Evolutionary conservation across 441 rosid genomes (phyloP).

Genomic region (Populus trichocarpa): DNA sequence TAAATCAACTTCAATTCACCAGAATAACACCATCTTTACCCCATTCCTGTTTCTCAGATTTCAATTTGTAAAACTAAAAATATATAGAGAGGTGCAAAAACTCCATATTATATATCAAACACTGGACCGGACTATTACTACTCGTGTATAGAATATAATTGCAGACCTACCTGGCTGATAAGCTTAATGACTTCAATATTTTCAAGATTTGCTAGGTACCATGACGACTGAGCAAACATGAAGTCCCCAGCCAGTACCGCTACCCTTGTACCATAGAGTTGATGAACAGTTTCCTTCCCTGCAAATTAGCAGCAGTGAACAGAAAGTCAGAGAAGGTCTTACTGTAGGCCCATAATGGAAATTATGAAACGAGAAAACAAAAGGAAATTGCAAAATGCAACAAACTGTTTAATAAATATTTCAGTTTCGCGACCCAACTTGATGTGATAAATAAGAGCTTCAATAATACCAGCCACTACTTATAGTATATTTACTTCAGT

Average conservation of each 20-base stretch:
- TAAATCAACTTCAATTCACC: background rate
- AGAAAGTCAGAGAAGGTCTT: background rate
- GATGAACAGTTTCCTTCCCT: constrained; percentile 90
- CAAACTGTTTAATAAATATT: background rate
- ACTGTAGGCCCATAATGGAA: background rate
- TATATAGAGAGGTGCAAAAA: background rate
- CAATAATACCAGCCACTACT: background rate
- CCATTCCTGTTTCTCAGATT: background rate
- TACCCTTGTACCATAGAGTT: constrained; percentile 79
- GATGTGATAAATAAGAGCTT: background rate
- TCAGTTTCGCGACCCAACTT: background rate
- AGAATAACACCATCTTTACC: background rate
- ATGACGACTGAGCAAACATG: constrained; percentile 96
- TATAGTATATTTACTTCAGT: background rate
- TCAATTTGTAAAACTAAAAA: background rate
- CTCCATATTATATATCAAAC: background rate
- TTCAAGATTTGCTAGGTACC: constrained; percentile 95
- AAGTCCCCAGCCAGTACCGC: constrained; percentile 92
- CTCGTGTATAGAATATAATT: background rate
- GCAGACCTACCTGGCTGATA: constrained; percentile 70
- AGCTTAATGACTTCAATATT: constrained; percentile 90
- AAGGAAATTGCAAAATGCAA: background rate
- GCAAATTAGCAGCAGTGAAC: constrained; percentile 8
- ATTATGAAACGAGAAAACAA: background rate
- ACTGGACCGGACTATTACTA: background rate